These are phyloP conservation scores for Daldinia concentrica DNA, from an alignment of 495 filamentous ascomycete species.

Conservation along the genomic window DNA sequence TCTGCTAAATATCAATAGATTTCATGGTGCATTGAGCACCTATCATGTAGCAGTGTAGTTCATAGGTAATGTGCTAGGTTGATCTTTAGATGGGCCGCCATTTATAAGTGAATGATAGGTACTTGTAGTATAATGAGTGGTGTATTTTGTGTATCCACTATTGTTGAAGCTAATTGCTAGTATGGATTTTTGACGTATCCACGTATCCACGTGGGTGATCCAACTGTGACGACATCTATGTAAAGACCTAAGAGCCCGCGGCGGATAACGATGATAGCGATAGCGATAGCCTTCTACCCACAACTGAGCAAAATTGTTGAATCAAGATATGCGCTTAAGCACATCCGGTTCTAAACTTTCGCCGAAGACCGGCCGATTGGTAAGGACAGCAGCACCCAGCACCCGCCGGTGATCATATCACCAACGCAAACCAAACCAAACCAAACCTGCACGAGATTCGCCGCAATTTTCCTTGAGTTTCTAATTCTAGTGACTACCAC, in stretches of 20 bases:
- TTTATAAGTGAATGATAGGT: not conserved
- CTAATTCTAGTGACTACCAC: not conserved
- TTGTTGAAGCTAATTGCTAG: not conserved
- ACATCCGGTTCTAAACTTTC: constrained; percentile 30
- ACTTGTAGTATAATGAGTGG: too few species aligned
- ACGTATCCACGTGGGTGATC: not conserved
- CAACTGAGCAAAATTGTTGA: constrained; percentile 29
- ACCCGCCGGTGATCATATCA: constrained; percentile 35
- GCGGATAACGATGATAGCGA: constrained; percentile 4
- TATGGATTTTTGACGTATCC: not conserved
- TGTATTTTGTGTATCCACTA: not conserved
- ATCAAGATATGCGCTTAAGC: constrained; percentile 18
- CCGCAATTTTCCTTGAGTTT: constrained; percentile 28
- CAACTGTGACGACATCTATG: constrained; percentile 6
- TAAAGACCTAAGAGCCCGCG: not conserved
- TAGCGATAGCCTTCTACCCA: constrained; percentile 9
- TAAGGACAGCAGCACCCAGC: not conserved
- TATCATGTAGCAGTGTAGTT: too few species aligned
- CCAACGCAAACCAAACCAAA: constrained; percentile 32
- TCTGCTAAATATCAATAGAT: not conserved
- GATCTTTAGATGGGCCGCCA: not conserved
- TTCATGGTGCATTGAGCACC: not conserved
- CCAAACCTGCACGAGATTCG: constrained; percentile 26
- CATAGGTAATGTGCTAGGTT: not conserved
- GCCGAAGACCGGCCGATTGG: constrained; percentile 40